These are phyloP conservation scores for Botrytis tulipae DNA, from an alignment of 2,329 filamentous ascomycete genomes.

Conservation along the genomic window DNA sequence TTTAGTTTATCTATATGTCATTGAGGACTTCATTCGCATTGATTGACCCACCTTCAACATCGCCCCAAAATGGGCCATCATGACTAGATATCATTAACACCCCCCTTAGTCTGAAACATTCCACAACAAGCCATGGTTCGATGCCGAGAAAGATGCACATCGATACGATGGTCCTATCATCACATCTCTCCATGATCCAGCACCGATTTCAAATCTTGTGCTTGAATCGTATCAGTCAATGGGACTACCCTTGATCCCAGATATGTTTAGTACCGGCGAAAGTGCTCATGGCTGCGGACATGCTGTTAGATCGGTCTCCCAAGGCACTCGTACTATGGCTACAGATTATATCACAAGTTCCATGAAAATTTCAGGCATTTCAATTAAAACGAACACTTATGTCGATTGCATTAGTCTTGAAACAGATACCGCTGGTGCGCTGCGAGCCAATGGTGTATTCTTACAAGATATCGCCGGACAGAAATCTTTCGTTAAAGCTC, in stretches of 20 bases:
- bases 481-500: slow-evolving; percentile 26
- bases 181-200: not conserved
- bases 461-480: not conserved
- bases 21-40: not conserved
- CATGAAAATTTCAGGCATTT: not conserved
- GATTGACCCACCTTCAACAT: too few relatives aligned
- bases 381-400: not conserved
- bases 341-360: slow-evolving; percentile 4
- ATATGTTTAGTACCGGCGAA: slow-evolving; percentile 8
- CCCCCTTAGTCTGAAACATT: not conserved
- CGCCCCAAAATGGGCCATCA: too few relatives aligned
- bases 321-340: not conserved
- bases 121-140: not conserved
- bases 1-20: not conserved
- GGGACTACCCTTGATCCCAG: not conserved
- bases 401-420: not conserved
- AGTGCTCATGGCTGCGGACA: slow-evolving; percentile 14
- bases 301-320: not conserved
- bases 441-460: not conserved
- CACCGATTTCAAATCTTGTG: not conserved
- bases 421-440: not conserved
- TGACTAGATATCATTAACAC: not conserved
- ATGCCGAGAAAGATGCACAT: not conserved
- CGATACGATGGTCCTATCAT: not conserved
- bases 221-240: slow-evolving; percentile 10